Conservation (phyloP, 176 grass and related monocot genomes). For the Ensete ventricosum region DNA sequence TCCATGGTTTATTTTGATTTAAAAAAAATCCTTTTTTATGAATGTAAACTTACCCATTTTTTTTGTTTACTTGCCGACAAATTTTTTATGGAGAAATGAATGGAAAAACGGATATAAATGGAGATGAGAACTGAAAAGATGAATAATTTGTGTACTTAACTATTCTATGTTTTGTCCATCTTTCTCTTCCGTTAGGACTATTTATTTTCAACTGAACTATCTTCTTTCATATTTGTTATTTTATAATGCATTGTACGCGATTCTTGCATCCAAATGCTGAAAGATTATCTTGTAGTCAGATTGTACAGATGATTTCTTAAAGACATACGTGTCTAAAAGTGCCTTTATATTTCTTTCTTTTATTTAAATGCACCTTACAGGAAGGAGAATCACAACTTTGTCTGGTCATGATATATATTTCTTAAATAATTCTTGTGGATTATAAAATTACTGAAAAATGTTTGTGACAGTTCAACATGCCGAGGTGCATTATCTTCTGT, state of each 20-base stretch:
- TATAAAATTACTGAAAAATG: conserved; percentile 8
- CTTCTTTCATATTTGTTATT: neutral
- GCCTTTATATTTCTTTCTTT: neutral
- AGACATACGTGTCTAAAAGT: neutral
- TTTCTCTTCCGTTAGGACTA: neutral
- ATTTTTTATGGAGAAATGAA: neutral
- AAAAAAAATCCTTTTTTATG: too few relatives aligned
- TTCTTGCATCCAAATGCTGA: neutral
- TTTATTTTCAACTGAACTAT: neutral
- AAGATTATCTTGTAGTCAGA: neutral
- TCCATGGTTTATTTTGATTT: too few relatives aligned
- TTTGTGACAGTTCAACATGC: conserved; percentile 28
- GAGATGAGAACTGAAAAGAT: neutral
- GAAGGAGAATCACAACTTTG: neutral
- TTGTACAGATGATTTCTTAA: neutral
- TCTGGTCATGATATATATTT: neutral
- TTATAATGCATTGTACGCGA: neutral
- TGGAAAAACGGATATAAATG: neutral
- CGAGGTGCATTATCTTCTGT: conserved; percentile 61
- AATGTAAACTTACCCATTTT: too few relatives aligned
- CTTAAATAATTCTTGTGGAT: neutral
- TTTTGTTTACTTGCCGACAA: too few relatives aligned
- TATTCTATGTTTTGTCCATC: neutral
- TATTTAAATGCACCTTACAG: neutral
- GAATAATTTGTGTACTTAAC: neutral